Evolutionary conservation across 805 yeast species (phyloP), one percentile per base, ranked within the genome.

Genomic region (Wickerhamomyces pijperi): DNA sequence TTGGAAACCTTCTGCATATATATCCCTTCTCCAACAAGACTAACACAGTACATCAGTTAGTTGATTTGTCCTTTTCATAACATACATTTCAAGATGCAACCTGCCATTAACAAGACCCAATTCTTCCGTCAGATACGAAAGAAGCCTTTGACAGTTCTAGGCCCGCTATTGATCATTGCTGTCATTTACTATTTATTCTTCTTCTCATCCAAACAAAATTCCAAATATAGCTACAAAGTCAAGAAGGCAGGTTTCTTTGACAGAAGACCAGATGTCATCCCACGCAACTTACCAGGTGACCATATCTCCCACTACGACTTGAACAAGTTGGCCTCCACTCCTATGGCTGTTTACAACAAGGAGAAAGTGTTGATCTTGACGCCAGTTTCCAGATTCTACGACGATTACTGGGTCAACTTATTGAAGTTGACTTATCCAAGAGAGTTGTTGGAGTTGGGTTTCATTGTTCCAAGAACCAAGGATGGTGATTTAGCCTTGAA

Each of bases 311-410:
- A 83, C 54, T 85, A 82, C 55, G 86, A 90, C 60, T 70, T 92
- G 65, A 90, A 92, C 64, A 71, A 72, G 47, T 64, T 90, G 47
- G 76, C 76, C 19, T 72, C 90, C 3, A 74, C 88, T 3, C 68
- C 82, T 21, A 70, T 75, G 59, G 82, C 95, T 17, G 76, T 76
- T 37, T 70, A 70, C 42, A 82, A 85, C 59, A 74, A 73, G 51
- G 97, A 92, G 56, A 80, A 82, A 46, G 84, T 92, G 17, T 68
- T 92, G 55, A 76, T 92, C 41, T 69, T 92, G 55, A 78, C 97
- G 2, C 98, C 98, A 29, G 78, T 92, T 75, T 81, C 94, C 34
- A 74, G 78, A 47, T 92, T 92, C 56, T 78, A 83, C 56, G 76
- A 78, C 25, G 81, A 75, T 47, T 92, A 87, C 64, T 92, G 97